These are phyloP conservation scores for Leishmania guyanensis DNA, from an alignment of 208 protist species.

Conservation along the genomic window DNA sequence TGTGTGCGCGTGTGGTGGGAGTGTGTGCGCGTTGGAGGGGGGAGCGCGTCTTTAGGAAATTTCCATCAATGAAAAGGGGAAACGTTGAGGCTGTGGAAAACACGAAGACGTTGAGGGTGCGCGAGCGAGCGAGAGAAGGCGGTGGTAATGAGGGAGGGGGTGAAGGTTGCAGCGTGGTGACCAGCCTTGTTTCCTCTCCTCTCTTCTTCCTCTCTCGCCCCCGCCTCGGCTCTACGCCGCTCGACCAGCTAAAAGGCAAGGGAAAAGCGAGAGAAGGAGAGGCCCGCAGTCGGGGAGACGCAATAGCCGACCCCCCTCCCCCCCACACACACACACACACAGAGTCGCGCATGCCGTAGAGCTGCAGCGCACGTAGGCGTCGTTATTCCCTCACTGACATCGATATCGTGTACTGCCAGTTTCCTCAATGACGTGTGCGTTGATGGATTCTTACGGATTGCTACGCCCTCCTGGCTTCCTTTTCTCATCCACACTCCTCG, in stretches of 20 bases:
- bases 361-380: neutral
- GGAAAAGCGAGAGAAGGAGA: neutral
- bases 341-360: neutral
- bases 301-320: neutral
- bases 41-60: too few species aligned
- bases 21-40: too few species aligned
- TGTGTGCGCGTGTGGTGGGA: too few species aligned
- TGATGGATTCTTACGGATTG: neutral
- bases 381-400: neutral
- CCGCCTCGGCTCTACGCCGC: neutral
- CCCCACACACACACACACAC: neutral
- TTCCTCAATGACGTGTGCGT: neutral
- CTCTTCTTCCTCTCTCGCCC: neutral
- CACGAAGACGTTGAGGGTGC: neutral
- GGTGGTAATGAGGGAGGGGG: neutral
- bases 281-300: neutral
- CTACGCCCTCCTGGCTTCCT: too few species aligned
- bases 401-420: neutral
- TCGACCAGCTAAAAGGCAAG: neutral
- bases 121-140: neutral
- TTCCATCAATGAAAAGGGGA: too few species aligned
- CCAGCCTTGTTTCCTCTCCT: neutral
- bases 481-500: neutral
- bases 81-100: neutral
- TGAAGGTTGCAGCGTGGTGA: neutral